phyloP scores from a whole-genome alignment of 176 grass and related monocot genomes.

The Avena sativa region DNA sequence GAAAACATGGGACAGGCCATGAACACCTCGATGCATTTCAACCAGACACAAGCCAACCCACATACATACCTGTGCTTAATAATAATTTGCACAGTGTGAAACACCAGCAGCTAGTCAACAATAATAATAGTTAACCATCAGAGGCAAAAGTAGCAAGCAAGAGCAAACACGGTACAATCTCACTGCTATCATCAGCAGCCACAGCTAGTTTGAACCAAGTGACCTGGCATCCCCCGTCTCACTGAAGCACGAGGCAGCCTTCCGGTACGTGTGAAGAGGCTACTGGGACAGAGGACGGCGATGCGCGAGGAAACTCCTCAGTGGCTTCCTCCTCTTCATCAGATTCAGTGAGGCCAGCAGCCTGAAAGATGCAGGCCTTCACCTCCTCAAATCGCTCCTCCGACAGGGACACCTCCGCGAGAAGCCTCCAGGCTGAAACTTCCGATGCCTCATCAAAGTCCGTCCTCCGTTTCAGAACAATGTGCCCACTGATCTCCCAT shows the following conservation, averaged over 20 bases:
- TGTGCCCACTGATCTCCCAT: constrained; percentile 86
- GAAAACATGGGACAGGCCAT: background rate
- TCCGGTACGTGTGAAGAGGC: constrained; percentile 44
- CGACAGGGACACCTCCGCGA: constrained; percentile 77
- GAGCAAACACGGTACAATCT: background rate
- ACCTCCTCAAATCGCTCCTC: constrained; percentile 81
- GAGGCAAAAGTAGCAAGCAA: constrained; percentile 27
- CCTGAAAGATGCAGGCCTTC: constrained; percentile 62
- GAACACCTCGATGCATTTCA: background rate
- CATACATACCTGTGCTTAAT: background rate
- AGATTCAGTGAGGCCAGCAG: constrained; percentile 46
- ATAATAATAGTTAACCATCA: background rate
- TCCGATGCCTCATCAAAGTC: constrained; percentile 79
- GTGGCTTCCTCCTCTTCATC: constrained; percentile 40
- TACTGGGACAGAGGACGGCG: background rate
- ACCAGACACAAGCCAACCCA: constrained; percentile 12
- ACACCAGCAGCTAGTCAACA: constrained; percentile 10
- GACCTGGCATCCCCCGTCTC: constrained; percentile 18
- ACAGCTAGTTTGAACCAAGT: background rate
- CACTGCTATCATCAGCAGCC: constrained; percentile 20
- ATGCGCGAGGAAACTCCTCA: constrained; percentile 15
- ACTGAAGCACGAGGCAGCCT: constrained; percentile 70
- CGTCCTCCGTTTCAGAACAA: constrained; percentile 64
- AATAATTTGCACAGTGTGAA: constrained; percentile 11
- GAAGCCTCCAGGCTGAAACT: constrained; percentile 64